These are phyloP conservation scores for Castanea sativa DNA, from an alignment of 306 rosid species.

Conservation along the genomic window DNA sequence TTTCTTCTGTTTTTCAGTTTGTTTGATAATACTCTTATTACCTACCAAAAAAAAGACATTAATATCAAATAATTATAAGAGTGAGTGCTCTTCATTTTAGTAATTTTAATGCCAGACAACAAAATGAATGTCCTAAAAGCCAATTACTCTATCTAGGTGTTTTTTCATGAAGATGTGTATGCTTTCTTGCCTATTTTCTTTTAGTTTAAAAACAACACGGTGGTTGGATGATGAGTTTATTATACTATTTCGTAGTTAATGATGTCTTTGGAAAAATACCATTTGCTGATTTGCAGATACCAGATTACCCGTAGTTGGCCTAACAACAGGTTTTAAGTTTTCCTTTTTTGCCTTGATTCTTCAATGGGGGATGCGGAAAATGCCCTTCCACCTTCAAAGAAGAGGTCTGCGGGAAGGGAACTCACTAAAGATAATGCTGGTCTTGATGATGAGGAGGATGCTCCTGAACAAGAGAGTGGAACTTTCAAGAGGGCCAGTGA, in stretches of 20 bases:
- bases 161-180: no score
- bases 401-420: constrained; percentile 93
- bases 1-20: no score
- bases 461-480: constrained; percentile 58
- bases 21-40: no score
- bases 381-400: constrained; percentile 67
- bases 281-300: constrained; percentile 36
- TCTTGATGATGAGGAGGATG: constrained; percentile 80
- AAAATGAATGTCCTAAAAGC: no score
- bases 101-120: no score
- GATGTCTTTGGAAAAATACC: constrained; percentile 4
- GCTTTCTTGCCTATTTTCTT: no score
- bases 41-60: no score
- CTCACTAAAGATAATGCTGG: constrained; percentile 75
- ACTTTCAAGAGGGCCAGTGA: constrained; percentile 93
- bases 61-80: no score
- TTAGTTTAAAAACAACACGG: no score
- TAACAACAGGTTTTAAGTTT: constrained; percentile 1
- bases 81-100: no score
- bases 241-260: not conserved
- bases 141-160: no score
- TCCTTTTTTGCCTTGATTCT: constrained; percentile 19
- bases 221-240: not conserved
- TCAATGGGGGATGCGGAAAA: constrained; percentile 80
- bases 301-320: constrained; percentile 4